Evolutionary conservation across 257 asterid genomes (phyloP).

Genomic region (Petunia secreta): DNA sequence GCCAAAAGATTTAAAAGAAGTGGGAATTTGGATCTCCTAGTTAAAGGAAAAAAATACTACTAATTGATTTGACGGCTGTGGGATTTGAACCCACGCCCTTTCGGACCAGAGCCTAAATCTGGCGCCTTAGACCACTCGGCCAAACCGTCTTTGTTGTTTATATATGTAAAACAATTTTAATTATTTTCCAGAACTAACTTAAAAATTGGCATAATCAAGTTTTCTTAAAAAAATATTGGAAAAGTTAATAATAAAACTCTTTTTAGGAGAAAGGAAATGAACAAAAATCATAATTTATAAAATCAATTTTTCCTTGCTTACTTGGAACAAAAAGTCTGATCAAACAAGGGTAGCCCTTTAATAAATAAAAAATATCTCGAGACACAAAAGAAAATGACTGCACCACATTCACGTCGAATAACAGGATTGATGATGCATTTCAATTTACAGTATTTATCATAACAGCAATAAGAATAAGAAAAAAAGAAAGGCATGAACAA

Average conservation of each 20-base stretch:
- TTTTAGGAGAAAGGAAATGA: not conserved
- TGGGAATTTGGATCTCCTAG: too few relatives aligned
- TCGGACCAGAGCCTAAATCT: constrained; percentile 99
- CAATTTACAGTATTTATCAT: not conserved
- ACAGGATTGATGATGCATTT: not conserved
- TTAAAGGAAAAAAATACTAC: too few relatives aligned
- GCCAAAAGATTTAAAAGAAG: not conserved
- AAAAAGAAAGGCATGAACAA: not conserved
- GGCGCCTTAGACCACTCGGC: constrained; percentile 99
- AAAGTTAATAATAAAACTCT: not conserved
- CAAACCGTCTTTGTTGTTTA: constrained; percentile 64
- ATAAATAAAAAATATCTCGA: too few relatives aligned
- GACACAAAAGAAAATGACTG: not conserved
- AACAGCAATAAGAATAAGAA: not conserved
- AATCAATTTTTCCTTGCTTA: not conserved
- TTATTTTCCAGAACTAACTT: not conserved
- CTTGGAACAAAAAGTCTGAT: not conserved
- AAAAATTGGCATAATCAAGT: too few relatives aligned
- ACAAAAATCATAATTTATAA: not conserved
- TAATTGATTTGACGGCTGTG: constrained; percentile 71
- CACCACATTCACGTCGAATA: not conserved
- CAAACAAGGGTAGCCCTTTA: not conserved
- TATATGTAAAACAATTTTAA: too few relatives aligned
- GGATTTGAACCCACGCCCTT: constrained; percentile 99
- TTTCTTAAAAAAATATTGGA: not conserved